phyloP scores from a whole-genome alignment of 2,329 filamentous ascomycete species.

The Aspergillus novoparasiticus region DNA sequence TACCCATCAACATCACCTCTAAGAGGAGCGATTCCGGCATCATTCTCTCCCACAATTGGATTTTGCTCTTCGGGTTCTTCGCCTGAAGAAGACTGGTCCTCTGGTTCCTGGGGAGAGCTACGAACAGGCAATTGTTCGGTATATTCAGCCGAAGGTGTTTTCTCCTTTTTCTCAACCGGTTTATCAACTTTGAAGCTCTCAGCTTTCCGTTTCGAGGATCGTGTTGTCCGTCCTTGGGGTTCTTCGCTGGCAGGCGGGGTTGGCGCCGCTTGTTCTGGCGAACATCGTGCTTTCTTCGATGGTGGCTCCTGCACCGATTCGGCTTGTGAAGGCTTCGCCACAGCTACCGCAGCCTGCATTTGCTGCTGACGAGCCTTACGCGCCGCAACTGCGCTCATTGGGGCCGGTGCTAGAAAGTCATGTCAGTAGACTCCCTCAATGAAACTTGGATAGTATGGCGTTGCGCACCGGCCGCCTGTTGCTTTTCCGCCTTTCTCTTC shows the following conservation, averaged over 20 bases:
- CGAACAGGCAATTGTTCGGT: not conserved
- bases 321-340: slow-evolving; percentile 22
- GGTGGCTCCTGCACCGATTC: slow-evolving; percentile 34
- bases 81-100: slow-evolving; percentile 17
- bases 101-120: not conserved
- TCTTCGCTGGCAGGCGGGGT: slow-evolving; percentile 18
- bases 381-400: slow-evolving; percentile 47
- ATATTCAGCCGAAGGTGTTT: slow-evolving; percentile 8
- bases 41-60: slow-evolving; percentile 21
- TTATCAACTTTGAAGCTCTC: slow-evolving; percentile 16
- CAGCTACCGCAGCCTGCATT: slow-evolving; percentile 23
- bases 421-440: slow-evolving; percentile 7
- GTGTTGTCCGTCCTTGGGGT: slow-evolving; percentile 19
- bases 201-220: slow-evolving; percentile 24
- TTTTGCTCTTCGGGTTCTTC: slow-evolving; percentile 23
- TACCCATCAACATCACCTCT: slow-evolving; percentile 32
- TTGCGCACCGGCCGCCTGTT: slow-evolving; percentile 34
- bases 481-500: slow-evolving; percentile 45
- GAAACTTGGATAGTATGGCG: not conserved
- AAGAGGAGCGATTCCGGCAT: slow-evolving; percentile 26
- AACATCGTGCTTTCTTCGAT: slow-evolving; percentile 36
- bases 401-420: slow-evolving; percentile 25
- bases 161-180: slow-evolving; percentile 13
- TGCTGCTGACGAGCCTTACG: slow-evolving; percentile 44
- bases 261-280: slow-evolving; percentile 24